Percentiles rank a stretch among this genome's conserved stretches.
Evolutionary conservation across 140 eudicot genomes (phyloP).

Genomic region (Oenanthe javanica): DNA sequence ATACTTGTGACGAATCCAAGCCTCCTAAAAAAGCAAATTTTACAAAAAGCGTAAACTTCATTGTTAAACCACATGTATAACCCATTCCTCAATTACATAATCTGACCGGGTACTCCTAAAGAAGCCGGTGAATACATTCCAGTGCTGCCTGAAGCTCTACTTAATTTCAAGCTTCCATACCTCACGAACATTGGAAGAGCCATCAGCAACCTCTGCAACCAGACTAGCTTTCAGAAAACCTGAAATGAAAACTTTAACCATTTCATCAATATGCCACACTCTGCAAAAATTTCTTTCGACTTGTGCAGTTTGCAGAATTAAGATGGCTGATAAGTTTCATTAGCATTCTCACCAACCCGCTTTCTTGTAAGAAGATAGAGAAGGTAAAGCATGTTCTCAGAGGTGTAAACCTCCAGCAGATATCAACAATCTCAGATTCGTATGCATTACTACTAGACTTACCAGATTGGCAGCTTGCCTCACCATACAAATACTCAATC

Average conservation of each 20-base stretch:
- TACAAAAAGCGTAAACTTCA: neutral
- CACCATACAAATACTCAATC: neutral
- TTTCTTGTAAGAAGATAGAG: neutral
- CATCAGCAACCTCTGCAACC: slow-evolving; percentile 75
- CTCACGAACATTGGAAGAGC: slow-evolving; percentile 85
- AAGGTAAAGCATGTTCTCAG: neutral
- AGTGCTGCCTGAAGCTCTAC: slow-evolving; percentile 15
- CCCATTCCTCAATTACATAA: neutral
- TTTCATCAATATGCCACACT: neutral
- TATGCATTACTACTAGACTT: neutral
- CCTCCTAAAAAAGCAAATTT: neutral
- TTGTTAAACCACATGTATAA: neutral
- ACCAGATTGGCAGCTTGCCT: neutral
- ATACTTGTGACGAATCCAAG: too few species aligned
- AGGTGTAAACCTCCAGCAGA: neutral
- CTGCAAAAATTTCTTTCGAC: neutral
- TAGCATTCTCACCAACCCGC: neutral
- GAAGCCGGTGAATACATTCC: neutral
- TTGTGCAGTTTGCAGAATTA: neutral
- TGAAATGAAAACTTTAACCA: slow-evolving; percentile 10
- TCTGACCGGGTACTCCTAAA: neutral
- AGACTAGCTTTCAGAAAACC: slow-evolving; percentile 54
- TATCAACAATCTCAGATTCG: neutral
- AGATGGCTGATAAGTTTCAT: neutral
- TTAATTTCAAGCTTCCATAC: slow-evolving; percentile 68